phyloP scores from a whole-genome alignment of 495 filamentous ascomycete genomes.

The Filosporella fistucella region DNA sequence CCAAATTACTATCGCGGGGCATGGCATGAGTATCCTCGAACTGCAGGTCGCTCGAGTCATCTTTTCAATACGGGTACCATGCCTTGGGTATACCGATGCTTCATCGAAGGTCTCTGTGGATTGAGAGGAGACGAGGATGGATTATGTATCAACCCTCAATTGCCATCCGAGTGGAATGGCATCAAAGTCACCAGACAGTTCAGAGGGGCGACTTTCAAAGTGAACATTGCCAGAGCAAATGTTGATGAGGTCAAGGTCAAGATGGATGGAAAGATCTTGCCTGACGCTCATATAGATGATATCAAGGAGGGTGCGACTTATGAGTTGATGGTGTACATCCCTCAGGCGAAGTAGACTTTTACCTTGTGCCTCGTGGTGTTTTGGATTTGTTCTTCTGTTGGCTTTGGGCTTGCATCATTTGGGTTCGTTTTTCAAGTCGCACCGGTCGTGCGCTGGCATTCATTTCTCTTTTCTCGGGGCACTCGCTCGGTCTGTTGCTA shows the following conservation, averaged over 20 bases:
- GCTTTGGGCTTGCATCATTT: no score
- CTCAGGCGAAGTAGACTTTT: no score
- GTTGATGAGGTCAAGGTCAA: conserved; percentile 38
- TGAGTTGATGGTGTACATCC: no score
- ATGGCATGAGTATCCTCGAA: conserved; percentile 43
- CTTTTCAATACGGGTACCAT: conserved; percentile 55
- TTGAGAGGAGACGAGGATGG: conserved; percentile 43
- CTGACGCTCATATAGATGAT: conserved; percentile 32
- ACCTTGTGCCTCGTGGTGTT: no score
- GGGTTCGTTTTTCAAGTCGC: no score
- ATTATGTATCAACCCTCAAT: conserved; percentile 39
- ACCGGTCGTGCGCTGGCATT: no score
- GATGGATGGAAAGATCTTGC: conserved; percentile 29
- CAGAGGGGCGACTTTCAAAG: conserved; percentile 43
- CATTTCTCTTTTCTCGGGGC: no score
- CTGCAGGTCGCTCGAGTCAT: conserved; percentile 48
- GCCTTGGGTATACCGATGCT: conserved; percentile 49
- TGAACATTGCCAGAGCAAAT: conserved; percentile 38
- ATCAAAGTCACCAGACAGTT: conserved; percentile 45
- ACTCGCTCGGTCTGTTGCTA: no score
- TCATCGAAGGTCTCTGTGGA: conserved; percentile 50
- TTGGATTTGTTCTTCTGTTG: no score
- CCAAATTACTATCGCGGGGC: conserved; percentile 55
- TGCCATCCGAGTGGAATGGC: conserved; percentile 41
- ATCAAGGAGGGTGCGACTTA: conserved; percentile 36